Conservation (phyloP, 2,329 filamentous ascomycete genomes). For the Neofusicoccum sp. region DNA sequence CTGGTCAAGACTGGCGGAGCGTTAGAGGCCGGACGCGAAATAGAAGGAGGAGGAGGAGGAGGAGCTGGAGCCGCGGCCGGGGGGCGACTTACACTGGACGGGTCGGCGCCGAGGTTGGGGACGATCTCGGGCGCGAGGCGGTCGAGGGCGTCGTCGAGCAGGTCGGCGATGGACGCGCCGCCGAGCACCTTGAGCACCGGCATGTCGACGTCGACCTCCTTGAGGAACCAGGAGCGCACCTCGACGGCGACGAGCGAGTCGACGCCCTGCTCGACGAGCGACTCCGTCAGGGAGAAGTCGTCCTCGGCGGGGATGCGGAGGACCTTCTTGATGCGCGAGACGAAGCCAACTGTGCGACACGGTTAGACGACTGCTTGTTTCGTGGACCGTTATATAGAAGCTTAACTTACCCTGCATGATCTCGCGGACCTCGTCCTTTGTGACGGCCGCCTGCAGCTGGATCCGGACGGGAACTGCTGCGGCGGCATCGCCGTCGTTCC, state of each 20-base stretch:
- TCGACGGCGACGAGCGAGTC: constrained; percentile 43
- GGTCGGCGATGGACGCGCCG: constrained; percentile 21
- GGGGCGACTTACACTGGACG: constrained; percentile 8
- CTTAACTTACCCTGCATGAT: no score
- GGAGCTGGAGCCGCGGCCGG: constrained; percentile 22
- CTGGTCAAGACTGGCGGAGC: neutral
- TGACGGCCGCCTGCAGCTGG: no score
- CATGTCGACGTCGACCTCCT: constrained; percentile 45
- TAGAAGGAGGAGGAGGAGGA: neutral
- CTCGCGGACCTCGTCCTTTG: no score
- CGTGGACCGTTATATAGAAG: no score
- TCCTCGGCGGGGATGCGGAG: neutral
- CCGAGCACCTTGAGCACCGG: constrained; percentile 49
- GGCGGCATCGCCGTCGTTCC: no score
- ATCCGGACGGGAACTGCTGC: no score
- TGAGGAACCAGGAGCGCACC: constrained; percentile 49
- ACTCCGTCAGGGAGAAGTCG: constrained; percentile 20
- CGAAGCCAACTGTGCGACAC: no score
- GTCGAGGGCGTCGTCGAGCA: neutral
- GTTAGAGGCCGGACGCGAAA: neutral
- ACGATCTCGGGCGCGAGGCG: neutral
- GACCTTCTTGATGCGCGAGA: no score
- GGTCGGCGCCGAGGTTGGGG: no score
- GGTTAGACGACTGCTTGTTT: no score
- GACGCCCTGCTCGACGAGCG: constrained; percentile 21